Conservation (phyloP, 371 early-diverging fungal species). For the Mucor indicus region DNA sequence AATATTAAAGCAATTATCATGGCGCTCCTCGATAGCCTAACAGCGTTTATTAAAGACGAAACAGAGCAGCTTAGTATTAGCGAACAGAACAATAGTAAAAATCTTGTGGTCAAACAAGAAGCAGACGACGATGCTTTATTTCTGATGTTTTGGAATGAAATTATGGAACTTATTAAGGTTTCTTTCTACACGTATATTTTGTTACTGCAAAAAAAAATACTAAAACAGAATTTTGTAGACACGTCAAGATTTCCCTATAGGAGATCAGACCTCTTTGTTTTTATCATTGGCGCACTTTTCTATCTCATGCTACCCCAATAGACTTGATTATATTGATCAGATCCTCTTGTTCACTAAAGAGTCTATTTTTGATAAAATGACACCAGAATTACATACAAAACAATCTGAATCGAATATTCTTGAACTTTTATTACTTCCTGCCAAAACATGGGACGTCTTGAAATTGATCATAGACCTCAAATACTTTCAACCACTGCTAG, state of each 20-base stretch:
- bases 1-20: constrained; percentile 90
- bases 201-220: too few relatives aligned
- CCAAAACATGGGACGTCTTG: constrained; percentile 27
- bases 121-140: constrained; percentile 52
- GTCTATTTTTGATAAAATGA: constrained; percentile 51
- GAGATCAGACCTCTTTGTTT: constrained; percentile 85
- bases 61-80: constrained; percentile 6
- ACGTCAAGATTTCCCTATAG: constrained; percentile 86
- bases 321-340: constrained; percentile 80
- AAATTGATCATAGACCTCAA: constrained; percentile 33
- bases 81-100: too few relatives aligned
- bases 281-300: constrained; percentile 85
- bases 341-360: constrained; percentile 82
- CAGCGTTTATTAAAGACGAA: constrained; percentile 35
- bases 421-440: constrained; percentile 66
- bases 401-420: constrained; percentile 62
- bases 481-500: constrained; percentile 77
- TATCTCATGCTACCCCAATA: constrained; percentile 88
- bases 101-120: too few relatives aligned
- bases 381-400: constrained; percentile 60
- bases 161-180: constrained; percentile 86
- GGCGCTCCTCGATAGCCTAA: constrained; percentile 81
- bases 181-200: neutral
- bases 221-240: too few relatives aligned
- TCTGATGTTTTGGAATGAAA: constrained; percentile 93